A percentile compares a stretch with the other conserved stretches of the same genome.
Evolutionary conservation across 2,329 filamentous ascomycete genomes (phyloP).

Genomic region (Westerdykella ornata): DNA sequence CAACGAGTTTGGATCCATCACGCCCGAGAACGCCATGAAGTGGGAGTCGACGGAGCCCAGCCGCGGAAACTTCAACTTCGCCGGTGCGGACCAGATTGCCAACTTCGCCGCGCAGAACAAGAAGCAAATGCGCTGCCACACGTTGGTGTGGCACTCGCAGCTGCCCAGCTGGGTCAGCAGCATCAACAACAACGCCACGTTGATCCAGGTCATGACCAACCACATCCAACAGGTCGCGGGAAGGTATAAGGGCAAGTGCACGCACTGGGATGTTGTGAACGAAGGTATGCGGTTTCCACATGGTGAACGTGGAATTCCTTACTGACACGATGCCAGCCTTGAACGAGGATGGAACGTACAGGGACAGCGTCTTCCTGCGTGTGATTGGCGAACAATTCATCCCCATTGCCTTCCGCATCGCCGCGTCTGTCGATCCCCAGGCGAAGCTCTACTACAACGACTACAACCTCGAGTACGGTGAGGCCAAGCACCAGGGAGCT

Average conservation of each 20-base stretch:
- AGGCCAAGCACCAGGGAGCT: conserved; percentile 38
- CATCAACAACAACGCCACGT: conserved; percentile 31
- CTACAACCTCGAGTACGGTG: conserved; percentile 56
- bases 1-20: conserved; percentile 30
- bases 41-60: conserved; percentile 37
- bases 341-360: conserved; percentile 52
- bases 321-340: conserved; percentile 35
- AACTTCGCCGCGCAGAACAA: conserved; percentile 33
- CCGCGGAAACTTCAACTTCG: conserved; percentile 31
- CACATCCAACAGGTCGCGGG: conserved; percentile 35
- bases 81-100: conserved; percentile 29
- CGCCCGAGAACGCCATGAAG: conserved; percentile 37
- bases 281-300: conserved; percentile 15
- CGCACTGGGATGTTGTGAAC: conserved; percentile 36
- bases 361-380: conserved; percentile 49
- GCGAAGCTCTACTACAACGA: conserved; percentile 59
- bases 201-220: conserved; percentile 35
- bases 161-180: conserved; percentile 33
- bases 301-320: neutral
- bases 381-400: conserved; percentile 54
- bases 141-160: conserved; percentile 37
- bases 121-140: conserved; percentile 37
- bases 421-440: conserved; percentile 50
- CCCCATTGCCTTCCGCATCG: conserved; percentile 51
- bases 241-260: conserved; percentile 35